Base-by-base conservation (phyloP, 768 basidiomycete species). In the Leccinum barrowsii region DNA sequence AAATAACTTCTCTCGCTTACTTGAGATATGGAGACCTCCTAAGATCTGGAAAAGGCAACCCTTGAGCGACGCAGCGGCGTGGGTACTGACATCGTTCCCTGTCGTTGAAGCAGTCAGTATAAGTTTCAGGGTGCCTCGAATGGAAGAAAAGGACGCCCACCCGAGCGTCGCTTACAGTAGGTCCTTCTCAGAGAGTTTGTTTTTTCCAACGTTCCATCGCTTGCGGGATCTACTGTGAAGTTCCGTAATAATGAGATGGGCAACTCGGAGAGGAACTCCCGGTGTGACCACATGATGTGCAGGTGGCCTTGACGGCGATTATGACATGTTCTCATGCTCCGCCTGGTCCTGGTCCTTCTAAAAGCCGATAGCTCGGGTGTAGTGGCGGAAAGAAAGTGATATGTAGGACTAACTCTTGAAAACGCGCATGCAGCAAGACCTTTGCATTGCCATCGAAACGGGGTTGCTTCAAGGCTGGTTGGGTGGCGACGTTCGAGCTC, bases 1-100 rank as follows among this genome's bases (percentile, higher is more conserved):
- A 19, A 52, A 28, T 52, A 5, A 4, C 50, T 61, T 57, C 48
- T 37, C 35, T 64, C 63, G 63, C 63, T 65, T 65, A 22, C 50
- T 52, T 17, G 55, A 17, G 11, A 30, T 21, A 32, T 10, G 48
- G 52, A 19, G 30, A 35, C 32, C 30, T 19, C 11, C 30, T 32
- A 32, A 22, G 17, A n/a, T 3, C 17, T 40, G 37, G 5, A n/a
- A n/a, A n/a, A 3, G 19, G 4, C 26, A 11, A 37, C 24, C 40
- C 52, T 56, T 47, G 50, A 10, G 15, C 13, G 7, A 11, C 24
- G 19, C 19, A 40, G 28, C 19, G 21, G 26, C 26, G 26, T 46
- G 44, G 5, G 7, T 13, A 15, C 11, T 11, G 28, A 12, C 19
- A 13, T 19, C 40, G 30, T 44, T 11, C 54, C 3, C 12, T 32